Evolutionary conservation across 768 basidiomycete species (phyloP), one percentile per base, ranked within the genome.

Genomic region (Favolaschia claudopus): DNA sequence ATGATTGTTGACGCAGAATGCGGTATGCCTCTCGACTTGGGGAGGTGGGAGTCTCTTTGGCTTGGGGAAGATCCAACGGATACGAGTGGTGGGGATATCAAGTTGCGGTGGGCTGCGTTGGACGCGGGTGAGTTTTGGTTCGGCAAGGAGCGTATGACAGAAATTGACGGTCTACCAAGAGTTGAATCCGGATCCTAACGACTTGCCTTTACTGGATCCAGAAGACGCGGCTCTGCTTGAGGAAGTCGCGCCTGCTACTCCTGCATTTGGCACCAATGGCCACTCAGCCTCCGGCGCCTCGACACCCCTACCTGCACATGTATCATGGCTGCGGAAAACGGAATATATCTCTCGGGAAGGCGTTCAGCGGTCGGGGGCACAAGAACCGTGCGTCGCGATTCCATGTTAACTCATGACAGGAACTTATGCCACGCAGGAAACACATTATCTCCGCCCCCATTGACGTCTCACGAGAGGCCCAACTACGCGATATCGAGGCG

Each of bases 1-100:
- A 95, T 99, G 93, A 90, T 99, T 63, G 90, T 98, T 1, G 97
- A 99, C 66, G 93, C 93, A 1, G 97, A 99, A 72, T 90, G 89
- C 64, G 97, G 97, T 0, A 96, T 99, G 95, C 95, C 96, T 0
- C 75, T 99, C 24, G 93, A 99, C 71, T 77, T 96, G 43, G 89
- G 91, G 17, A 85, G 82, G 52, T 95, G 88, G 82, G 89, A 90
- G 52, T 89, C 85, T 32, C 76, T 96, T 17, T 95, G 91, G 93
- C 48, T 60, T 14, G 87, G 91, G 46, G 91, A 93, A 59, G 86
- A 86, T 38, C 90, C 82, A 22, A 19, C 1, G 7, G 46, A 3
- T 84, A 89, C 69, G 85, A 89, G 74, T 81, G 84, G 49, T 78
- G 92, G 91, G 47, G 62, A 81, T 58, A 28, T 39, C 28, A 24